Base-by-base conservation (phyloP, 306 rosid genomes). In the Chamaecrista fasciculata region DNA sequence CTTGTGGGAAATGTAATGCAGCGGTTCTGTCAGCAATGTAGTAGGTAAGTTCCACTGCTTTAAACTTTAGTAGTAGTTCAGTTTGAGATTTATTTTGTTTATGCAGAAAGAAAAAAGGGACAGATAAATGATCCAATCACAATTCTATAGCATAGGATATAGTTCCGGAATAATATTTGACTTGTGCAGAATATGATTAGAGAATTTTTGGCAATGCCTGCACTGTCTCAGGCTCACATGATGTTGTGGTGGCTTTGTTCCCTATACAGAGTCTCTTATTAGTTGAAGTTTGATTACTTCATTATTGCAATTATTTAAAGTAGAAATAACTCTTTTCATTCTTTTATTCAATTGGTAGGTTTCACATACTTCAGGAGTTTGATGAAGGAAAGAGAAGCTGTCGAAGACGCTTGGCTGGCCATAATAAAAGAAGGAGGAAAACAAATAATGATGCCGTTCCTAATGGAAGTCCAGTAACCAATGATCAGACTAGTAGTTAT, bases 1-100 rank as follows among this genome's bases (percentile, higher is more conserved):
- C 90, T 78, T 49, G 97, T 94, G 5, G 96, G 89, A 19, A 89
- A 78, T 29, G 76, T 78, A 14, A 73, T 91, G 99, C 97, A 94
- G 76, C 78, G 99, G 31, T 94, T 94, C 78, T 94, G 99, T 76
- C 99, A 94, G 64, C 99, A 94, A 70, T 94, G 99, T 71, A 94
- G 99, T 69, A 84, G 99, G 99, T 87, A 68, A 74, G 83, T 70
- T 69, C 39, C 42, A 20, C 47, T 81, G 26, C 9, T 61, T 29
- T 55, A n/a, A 44, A 40, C 44, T 48, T 42, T 59, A 20, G 46
- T 16, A 46, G 78, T 74, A 29, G 42, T 39, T 76, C 10, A 5
- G 29, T 33, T 82, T 1, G n/a, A 49, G 11, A n/a, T 57, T 40
- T 67, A n/a, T 16, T 49, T 51, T 8, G n/a, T 24, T n/a, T 59